Conservation (phyloP, 2,329 filamentous ascomycete species). For the Trichoderma endophyticum region DNA sequence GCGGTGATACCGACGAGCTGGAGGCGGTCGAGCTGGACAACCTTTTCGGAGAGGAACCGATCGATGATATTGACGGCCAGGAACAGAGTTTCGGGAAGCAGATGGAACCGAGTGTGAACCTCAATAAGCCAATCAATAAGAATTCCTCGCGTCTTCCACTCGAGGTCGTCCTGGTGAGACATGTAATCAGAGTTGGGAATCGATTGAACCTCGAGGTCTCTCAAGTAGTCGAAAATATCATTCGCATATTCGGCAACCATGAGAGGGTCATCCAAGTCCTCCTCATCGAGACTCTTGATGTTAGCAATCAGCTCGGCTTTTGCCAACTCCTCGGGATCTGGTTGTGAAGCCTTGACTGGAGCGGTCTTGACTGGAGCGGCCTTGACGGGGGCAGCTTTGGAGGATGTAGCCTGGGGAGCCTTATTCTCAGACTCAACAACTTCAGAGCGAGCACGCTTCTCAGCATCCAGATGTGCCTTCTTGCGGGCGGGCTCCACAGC, state of each 20-base stretch:
- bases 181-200: slow-evolving; percentile 93
- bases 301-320: slow-evolving; percentile 22
- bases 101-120: slow-evolving; percentile 93
- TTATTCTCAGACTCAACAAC: slow-evolving; percentile 31
- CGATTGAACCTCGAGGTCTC: slow-evolving; percentile 74
- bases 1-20: slow-evolving; percentile 96
- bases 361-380: slow-evolving; percentile 27
- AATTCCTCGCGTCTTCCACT: slow-evolving; percentile 98
- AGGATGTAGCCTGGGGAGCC: background rate
- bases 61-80: slow-evolving; percentile 97
- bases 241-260: slow-evolving; percentile 98
- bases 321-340: slow-evolving; percentile 30
- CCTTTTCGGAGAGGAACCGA: slow-evolving; percentile 91
- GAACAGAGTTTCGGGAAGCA: slow-evolving; percentile 94
- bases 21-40: slow-evolving; percentile 91
- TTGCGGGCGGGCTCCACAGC: slow-evolving; percentile 68
- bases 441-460: slow-evolving; percentile 40
- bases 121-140: slow-evolving; percentile 98
- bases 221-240: slow-evolving; percentile 96
- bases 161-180: slow-evolving; percentile 86
- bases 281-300: slow-evolving; percentile 67
- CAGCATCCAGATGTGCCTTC: slow-evolving; percentile 55
- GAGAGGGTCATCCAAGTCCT: slow-evolving; percentile 88
- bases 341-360: background rate
- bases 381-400: background rate